phyloP scores from a whole-genome alignment of 306 rosid species.

The Oxytropis ochrocephala region DNA sequence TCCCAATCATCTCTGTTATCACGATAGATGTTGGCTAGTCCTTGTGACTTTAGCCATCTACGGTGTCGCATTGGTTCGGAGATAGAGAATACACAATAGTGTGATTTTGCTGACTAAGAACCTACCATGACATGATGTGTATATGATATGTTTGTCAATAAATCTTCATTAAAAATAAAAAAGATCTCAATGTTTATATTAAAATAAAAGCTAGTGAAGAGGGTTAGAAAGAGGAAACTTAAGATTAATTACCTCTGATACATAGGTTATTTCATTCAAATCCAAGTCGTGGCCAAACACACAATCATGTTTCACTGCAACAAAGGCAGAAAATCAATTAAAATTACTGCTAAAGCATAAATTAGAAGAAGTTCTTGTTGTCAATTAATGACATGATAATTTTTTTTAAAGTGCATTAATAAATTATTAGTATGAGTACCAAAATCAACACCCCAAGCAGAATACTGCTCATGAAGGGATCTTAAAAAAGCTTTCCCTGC shows the following conservation, averaged over 20 bases:
- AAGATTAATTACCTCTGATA: conserved; percentile 63
- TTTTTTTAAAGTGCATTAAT: too few relatives aligned
- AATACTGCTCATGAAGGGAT: conserved; percentile 80
- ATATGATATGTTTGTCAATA: too few relatives aligned
- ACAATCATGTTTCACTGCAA: conserved; percentile 91
- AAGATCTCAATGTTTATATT: neutral
- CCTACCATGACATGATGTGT: too few relatives aligned
- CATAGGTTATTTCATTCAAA: conserved; percentile 57
- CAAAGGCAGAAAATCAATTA: conserved; percentile 18
- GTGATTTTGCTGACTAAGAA: conserved; percentile 55
- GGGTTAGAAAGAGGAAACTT: neutral
- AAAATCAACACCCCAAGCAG: conserved; percentile 90
- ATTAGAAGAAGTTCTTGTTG: too few relatives aligned
- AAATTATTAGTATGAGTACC: conserved; percentile 38
- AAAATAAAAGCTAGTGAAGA: neutral
- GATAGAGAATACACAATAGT: conserved; percentile 76
- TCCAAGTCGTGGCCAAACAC: conserved; percentile 94
- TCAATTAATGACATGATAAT: too few relatives aligned
- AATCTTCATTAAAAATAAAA: too few relatives aligned
- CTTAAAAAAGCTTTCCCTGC: conserved; percentile 88
- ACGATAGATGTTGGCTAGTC: conserved; percentile 81
- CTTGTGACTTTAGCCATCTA: conserved; percentile 75
- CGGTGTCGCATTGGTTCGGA: conserved; percentile 81
- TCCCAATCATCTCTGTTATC: conserved; percentile 99
- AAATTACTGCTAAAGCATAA: too few relatives aligned